Evolutionary conservation across 768 basidiomycete genomes (phyloP).

Genomic region (Fomitopsis pulvina): DNA sequence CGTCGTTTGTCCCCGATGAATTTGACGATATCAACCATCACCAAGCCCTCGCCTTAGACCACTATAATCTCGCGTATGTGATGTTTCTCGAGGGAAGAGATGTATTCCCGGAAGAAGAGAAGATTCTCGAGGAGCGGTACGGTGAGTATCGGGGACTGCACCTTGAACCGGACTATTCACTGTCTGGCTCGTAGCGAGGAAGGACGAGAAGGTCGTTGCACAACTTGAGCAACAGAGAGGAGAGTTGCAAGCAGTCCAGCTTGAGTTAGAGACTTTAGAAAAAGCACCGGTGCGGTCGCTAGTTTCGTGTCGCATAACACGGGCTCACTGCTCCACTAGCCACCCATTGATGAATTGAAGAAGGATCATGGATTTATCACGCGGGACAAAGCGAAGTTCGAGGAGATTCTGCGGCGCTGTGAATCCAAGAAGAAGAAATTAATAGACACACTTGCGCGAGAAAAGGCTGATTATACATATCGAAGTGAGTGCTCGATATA

Average conservation of each 20-base stretch:
- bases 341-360: conserved; percentile 57
- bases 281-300: conserved; percentile 47
- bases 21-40: conserved; percentile 73
- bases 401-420: conserved; percentile 64
- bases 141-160: conserved; percentile 38
- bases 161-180: neutral
- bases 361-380: conserved; percentile 57
- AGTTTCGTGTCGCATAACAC: neutral
- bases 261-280: conserved; percentile 51
- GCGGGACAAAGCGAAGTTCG: conserved; percentile 73
- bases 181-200: conserved; percentile 41
- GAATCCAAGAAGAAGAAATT: conserved; percentile 64
- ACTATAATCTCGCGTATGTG: conserved; percentile 60
- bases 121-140: conserved; percentile 68
- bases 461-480: conserved; percentile 55
- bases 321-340: conserved; percentile 6
- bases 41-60: conserved; percentile 70
- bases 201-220: conserved; percentile 59
- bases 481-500: conserved; percentile 35
- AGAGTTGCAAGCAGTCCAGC: conserved; percentile 37
- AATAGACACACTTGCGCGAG: conserved; percentile 57
- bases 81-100: conserved; percentile 64
- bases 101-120: conserved; percentile 63
- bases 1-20: conserved; percentile 58
- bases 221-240: conserved; percentile 57